Base-by-base conservation (phyloP, 345 rosid genomes). In the Hypericum androsaemum region DNA sequence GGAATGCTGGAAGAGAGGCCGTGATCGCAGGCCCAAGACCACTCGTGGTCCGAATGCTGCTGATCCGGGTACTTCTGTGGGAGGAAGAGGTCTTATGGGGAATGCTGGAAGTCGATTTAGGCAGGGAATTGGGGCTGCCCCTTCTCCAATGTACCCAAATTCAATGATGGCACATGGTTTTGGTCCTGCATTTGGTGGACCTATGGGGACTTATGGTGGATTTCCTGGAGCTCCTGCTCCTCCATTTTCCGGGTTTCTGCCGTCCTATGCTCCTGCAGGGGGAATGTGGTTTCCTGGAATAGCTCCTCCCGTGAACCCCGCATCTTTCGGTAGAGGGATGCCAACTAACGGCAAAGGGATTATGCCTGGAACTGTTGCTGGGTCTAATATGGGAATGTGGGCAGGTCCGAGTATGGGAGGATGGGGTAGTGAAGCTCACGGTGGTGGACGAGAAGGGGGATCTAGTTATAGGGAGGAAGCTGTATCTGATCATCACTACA, bases 381-480 rank as follows among this genome's bases (percentile, higher is more conserved):
- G 84, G 13, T 84, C 83, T 53, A 76, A 69, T 58, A 75, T 78
- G 82, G 89, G 85, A 61, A 82, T 82, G 80, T 82, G 89, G 95
- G 70, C 83, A 17, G 89, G 80, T 61, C 80, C 76, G 15, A 70
- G 55, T 59, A 82, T 82, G 77, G 80, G 78, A 45, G 86, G 92
- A 63, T 81, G 83, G 83, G 87, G 75, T 54, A 76, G n/a, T n/a
- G n/a, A n/a, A n/a, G n/a, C n/a, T n/a, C n/a, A n/a, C n/a, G 82
- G 73, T 37, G 67, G 78, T 64, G 95, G 79, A 76, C 22, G 95
- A 86, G 58, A n/a, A n/a, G n/a, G n/a, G n/a, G n/a, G n/a, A n/a
- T 67, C 92, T 57, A 83, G 95, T 74, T 81, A 81, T 51, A 86
- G 82, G 43, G 92, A 83, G 63, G 92, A 86, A 74, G 88, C 84